Conservation (phyloP, 2,329 filamentous ascomycete genomes). For the Podosphaera aphanis region DNA sequence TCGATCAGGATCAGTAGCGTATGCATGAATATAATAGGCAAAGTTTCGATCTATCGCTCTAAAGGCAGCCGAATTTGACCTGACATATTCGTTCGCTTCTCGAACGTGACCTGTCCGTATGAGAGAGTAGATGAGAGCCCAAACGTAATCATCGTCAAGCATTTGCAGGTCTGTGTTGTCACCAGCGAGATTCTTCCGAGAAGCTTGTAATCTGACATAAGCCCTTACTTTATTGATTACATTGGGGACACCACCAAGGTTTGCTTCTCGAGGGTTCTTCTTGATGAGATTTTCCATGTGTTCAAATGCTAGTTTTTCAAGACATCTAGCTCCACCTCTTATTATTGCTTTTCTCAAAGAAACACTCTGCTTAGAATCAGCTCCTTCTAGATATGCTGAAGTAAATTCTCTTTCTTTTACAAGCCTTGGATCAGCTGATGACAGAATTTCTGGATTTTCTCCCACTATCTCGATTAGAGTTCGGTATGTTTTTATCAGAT, state of each 20-base stretch:
- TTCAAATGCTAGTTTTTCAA: slow-evolving; percentile 60
- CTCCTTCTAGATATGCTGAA: slow-evolving; percentile 47
- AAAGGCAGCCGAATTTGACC: slow-evolving; percentile 56
- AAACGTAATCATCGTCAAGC: slow-evolving; percentile 63
- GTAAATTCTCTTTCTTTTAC: slow-evolving; percentile 57
- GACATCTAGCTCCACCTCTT: slow-evolving; percentile 50
- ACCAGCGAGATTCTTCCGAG: slow-evolving; percentile 61
- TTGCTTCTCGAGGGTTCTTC: slow-evolving; percentile 71
- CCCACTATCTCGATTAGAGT: slow-evolving; percentile 58
- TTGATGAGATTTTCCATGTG: slow-evolving; percentile 56
- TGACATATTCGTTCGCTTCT: slow-evolving; percentile 73
- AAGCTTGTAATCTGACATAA: slow-evolving; percentile 61
- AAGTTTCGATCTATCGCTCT: slow-evolving; percentile 80
- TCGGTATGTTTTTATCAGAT: slow-evolving; percentile 62
- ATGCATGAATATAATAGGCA: slow-evolving; percentile 64
- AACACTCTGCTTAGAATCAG: slow-evolving; percentile 37
- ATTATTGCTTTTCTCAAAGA: slow-evolving; percentile 59
- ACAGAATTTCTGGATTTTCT: slow-evolving; percentile 40
- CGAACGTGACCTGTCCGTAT: slow-evolving; percentile 62
- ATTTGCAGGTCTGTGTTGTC: slow-evolving; percentile 63
- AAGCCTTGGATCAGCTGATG: slow-evolving; percentile 34
- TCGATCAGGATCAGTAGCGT: slow-evolving; percentile 52
- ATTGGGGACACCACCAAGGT: slow-evolving; percentile 70
- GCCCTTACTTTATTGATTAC: slow-evolving; percentile 77
- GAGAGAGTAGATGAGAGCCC: slow-evolving; percentile 85